phyloP scores from a whole-genome alignment of 1,284 basidiomycete species.

The Amylostereum areolatum region DNA sequence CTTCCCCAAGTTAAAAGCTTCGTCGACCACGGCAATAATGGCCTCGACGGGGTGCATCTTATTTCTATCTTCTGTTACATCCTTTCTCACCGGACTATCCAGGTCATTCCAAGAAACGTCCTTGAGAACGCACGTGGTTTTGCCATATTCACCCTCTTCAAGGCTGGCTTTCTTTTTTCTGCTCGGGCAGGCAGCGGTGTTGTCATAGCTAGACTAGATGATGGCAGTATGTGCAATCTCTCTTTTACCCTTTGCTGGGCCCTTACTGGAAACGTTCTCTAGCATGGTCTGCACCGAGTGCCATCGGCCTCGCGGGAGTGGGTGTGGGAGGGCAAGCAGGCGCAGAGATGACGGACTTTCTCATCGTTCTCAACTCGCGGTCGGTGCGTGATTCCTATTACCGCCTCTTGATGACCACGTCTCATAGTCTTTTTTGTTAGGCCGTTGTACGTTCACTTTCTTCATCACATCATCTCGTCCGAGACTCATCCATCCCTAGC shows the following conservation, averaged over 20 bases:
- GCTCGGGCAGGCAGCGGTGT: conserved; percentile 85
- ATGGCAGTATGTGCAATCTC: conserved; percentile 66
- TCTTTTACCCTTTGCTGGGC: neutral
- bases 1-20: conserved; percentile 58
- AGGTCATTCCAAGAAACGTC: conserved; percentile 62
- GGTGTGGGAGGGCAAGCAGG: conserved; percentile 84
- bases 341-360: conserved; percentile 91
- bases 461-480: neutral
- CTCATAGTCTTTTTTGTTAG: conserved; percentile 23
- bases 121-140: conserved; percentile 79
- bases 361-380: conserved; percentile 85
- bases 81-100: neutral
- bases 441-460: conserved; percentile 47
- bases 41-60: conserved; percentile 55
- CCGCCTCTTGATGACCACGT: conserved; percentile 16
- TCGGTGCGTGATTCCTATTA: conserved; percentile 42
- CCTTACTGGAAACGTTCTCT: conserved; percentile 3
- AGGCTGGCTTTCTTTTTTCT: conserved; percentile 74
- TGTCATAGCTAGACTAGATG: conserved; percentile 81
- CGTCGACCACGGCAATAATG: conserved; percentile 64
- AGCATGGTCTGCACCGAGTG: conserved; percentile 94
- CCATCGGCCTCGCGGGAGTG: conserved; percentile 92
- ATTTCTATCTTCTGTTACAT: neutral
- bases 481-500: conserved; percentile 36
- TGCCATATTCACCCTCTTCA: conserved; percentile 78